Percentiles rank a stretch among this genome's conserved stretches.
phyloP scores from a whole-genome alignment of 495 filamentous ascomycete species.

The Haplographium delicatum region DNA sequence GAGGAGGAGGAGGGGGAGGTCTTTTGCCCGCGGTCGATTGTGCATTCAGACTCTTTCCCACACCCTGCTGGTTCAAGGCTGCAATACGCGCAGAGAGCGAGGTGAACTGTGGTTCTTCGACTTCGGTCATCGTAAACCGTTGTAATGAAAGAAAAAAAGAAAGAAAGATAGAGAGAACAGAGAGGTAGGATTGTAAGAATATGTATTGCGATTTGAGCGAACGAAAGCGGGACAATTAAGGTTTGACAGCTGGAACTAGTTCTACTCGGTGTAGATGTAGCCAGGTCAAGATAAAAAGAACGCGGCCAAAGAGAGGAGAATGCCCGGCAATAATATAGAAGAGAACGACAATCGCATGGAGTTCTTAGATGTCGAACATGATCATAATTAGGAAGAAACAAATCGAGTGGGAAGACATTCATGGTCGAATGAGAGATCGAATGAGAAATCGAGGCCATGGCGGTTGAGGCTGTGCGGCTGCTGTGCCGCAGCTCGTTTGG shows the following conservation, averaged over 20 bases:
- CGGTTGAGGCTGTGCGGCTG: background rate
- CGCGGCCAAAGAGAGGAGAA: background rate
- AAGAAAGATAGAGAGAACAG: background rate
- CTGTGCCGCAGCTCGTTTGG: slow-evolving; percentile 2
- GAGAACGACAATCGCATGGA: background rate
- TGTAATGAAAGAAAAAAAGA: background rate
- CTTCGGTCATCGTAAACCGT: slow-evolving; percentile 41
- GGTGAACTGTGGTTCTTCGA: slow-evolving; percentile 48
- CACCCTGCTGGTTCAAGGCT: slow-evolving; percentile 40
- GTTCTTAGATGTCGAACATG: background rate
- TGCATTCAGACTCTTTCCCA: slow-evolving; percentile 40
- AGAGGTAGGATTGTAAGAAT: background rate
- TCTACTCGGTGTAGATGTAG: background rate
- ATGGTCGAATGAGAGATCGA: background rate
- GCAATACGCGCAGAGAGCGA: slow-evolving; percentile 51
- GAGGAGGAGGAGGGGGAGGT: slow-evolving; percentile 46
- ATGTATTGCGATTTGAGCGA: background rate
- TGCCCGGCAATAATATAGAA: background rate
- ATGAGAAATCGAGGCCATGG: background rate
- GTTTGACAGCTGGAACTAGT: too few species aligned
- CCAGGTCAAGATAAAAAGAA: background rate
- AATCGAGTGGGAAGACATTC: background rate
- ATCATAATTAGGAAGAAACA: background rate
- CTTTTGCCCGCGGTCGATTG: slow-evolving; percentile 33
- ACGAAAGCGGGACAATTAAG: too few species aligned